Conservation (phyloP, 225 moss, liverwort and hornwort species). For the Marchantia polymorpha region DNA sequence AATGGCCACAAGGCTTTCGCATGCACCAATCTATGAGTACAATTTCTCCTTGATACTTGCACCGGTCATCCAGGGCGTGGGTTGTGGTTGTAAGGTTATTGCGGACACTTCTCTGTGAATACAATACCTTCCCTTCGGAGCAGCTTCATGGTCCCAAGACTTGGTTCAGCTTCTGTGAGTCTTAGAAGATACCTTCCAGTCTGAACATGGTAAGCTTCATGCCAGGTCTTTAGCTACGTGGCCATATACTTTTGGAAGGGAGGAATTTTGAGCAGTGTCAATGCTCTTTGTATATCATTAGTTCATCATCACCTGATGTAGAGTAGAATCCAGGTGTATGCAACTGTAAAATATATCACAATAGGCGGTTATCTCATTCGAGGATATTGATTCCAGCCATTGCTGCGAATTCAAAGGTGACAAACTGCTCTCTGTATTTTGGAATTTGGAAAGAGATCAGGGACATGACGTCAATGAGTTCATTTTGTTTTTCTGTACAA, state of each 20-base stretch:
- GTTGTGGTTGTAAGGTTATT: not conserved
- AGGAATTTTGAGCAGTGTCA: constrained; percentile 29
- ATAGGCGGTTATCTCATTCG: constrained; percentile 40
- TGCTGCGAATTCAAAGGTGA: constrained; percentile 44
- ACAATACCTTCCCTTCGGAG: not conserved
- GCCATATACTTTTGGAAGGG: constrained; percentile 10
- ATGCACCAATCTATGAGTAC: constrained; percentile 1
- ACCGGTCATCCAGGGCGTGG: not conserved
- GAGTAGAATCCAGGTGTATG: constrained; percentile 41
- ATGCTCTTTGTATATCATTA: constrained; percentile 46
- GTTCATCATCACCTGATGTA: constrained; percentile 28
- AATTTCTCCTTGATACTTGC: not conserved
- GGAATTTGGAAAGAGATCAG: constrained; percentile 33
- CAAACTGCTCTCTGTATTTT: constrained; percentile 42
- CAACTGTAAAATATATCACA: constrained; percentile 42
- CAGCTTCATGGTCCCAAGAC: not conserved
- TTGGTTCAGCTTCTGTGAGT: not conserved
- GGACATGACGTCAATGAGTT: constrained; percentile 27
- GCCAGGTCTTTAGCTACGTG: constrained; percentile 6
- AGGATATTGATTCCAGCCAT: constrained; percentile 52
- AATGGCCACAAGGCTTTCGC: not conserved
- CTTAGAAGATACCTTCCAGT: not conserved
- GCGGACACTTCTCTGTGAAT: not conserved
- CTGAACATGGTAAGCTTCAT: constrained; percentile 9
- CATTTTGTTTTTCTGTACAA: constrained; percentile 9